These are phyloP conservation scores for Pyricularia grisea DNA, from an alignment of 2,329 filamentous ascomycete species.

Conservation along the genomic window DNA sequence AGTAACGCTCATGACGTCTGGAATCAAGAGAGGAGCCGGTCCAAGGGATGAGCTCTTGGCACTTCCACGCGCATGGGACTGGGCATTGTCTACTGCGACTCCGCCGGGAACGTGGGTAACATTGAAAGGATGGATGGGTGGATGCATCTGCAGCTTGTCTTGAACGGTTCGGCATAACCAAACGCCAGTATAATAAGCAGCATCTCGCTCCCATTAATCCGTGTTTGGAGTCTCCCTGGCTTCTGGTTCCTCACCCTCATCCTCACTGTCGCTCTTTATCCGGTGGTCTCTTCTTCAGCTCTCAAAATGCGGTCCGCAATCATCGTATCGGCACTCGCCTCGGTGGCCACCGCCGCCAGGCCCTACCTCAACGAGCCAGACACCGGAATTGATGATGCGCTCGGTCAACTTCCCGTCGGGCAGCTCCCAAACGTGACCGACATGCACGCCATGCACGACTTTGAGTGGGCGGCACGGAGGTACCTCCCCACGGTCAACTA, in stretches of 20 bases:
- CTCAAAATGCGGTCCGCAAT: conserved; percentile 27
- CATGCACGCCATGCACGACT: conserved; percentile 42
- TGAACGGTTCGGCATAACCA: not conserved
- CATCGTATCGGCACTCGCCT: conserved; percentile 30
- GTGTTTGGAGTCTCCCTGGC: not conserved
- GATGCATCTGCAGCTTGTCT: not conserved
- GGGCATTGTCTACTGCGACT: not conserved
- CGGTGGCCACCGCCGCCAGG: conserved; percentile 27
- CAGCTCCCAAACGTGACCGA: conserved; percentile 30
- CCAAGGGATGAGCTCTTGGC: not conserved
- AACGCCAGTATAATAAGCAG: not conserved
- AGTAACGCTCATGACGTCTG: not conserved
- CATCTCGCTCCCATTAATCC: not conserved
- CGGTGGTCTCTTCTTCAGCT: not conserved
- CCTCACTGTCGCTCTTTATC: not conserved
- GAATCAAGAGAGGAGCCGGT: not conserved
- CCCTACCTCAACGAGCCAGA: conserved; percentile 35
- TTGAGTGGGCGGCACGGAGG: conserved; percentile 40
- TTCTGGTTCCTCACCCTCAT: not conserved
- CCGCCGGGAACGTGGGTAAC: not conserved
- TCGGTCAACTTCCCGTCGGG: conserved; percentile 23
- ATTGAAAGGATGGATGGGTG: not conserved
- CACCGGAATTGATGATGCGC: conserved; percentile 30
- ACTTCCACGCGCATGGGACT: not conserved
- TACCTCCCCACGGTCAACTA: conserved; percentile 36